Evolutionary conservation across 2,329 filamentous ascomycete genomes (phyloP).

Genomic region (Atkinsonella hypoxylon): DNA sequence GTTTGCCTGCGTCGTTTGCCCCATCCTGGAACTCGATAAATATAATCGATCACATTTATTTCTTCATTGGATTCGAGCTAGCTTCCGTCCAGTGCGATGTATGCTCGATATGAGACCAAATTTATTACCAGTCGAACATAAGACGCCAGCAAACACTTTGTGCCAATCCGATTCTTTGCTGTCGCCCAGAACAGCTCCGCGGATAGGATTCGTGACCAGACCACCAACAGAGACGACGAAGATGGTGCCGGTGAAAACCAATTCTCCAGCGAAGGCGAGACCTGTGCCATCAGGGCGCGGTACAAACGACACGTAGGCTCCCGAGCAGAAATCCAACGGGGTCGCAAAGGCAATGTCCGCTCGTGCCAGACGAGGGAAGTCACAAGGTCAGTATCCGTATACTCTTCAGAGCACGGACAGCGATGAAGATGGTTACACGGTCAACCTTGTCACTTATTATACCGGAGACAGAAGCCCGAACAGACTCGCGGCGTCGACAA

Average conservation of each 20-base stretch:
- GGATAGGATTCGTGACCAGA: conserved; percentile 45
- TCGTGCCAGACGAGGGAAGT: conserved; percentile 14
- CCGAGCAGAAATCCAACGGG: conserved; percentile 30
- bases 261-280: conserved; percentile 24
- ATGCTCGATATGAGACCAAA: conserved; percentile 15
- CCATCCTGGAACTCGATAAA: too few relatives aligned
- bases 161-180: conserved; percentile 18
- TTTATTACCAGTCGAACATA: conserved; percentile 19
- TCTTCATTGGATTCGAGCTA: conserved; percentile 1
- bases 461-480: conserved; percentile 24
- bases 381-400: conserved; percentile 2
- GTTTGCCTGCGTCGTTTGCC: too few relatives aligned
- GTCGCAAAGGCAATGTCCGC: conserved; percentile 29
- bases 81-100: conserved; percentile 15
- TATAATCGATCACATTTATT: too few relatives aligned
- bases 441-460: conserved; percentile 24
- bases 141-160: conserved; percentile 24
- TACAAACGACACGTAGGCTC: conserved; percentile 28
- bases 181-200: conserved; percentile 28
- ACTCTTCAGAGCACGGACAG: conserved; percentile 19
- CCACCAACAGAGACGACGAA: conserved; percentile 42
- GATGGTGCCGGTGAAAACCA: conserved; percentile 25
- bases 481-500: conserved; percentile 26
- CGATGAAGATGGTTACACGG: conserved; percentile 30
- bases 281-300: conserved; percentile 32